Base-by-base conservation (phyloP, 805 yeast genomes). In the Candida quercuum region DNA sequence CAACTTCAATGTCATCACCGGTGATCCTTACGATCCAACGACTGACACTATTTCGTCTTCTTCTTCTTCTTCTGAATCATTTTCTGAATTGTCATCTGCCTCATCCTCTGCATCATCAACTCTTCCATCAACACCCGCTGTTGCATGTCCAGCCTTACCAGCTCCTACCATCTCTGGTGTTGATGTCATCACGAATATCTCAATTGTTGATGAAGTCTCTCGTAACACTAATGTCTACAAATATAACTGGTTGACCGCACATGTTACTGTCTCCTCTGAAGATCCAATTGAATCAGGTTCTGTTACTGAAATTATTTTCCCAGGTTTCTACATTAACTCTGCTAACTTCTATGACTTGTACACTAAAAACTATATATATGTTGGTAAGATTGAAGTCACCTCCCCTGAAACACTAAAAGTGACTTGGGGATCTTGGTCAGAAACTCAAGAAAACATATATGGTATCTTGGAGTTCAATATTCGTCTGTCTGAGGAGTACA, bases 221-320 rank as follows among this genome's bases (percentile, higher is more conserved):
- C 11, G 16, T 1, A 36, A 23, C 12, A 4, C 17, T 13, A 35
- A 31, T 14, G 19, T 31, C 2, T 40, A 25, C 33, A 34, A 20
- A 15, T 11, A 24, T 11, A 35, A 40, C 25, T 40, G 43, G 43
- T 29, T 26, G 11, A 21, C 26, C 7, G 28, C 37, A 10, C 14
- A 37, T 7, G 38, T 40, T 8, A 10, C 36, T 5, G 24, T 40
- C 25, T 15, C 11, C 15, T 21, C 30, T 25, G 19, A 26, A 18
- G 16, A 15, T 3, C 43, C 43, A 17, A 33, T 40, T 13, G 14
- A 13, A 19, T 34, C 34, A 10, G 43, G 38, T 10, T 13, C 43
- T 18, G 13, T 22, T 6, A 37, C 43, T 15, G 32, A 40, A 28
- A 24, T 40, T 11, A n/a, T 21, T 21, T 6, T 40, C 13, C 35